Percentiles rank a stretch among this genome's conserved stretches.
phyloP scores from a whole-genome alignment of 78 protist species.

The Dictyostelium citrinum region DNA sequence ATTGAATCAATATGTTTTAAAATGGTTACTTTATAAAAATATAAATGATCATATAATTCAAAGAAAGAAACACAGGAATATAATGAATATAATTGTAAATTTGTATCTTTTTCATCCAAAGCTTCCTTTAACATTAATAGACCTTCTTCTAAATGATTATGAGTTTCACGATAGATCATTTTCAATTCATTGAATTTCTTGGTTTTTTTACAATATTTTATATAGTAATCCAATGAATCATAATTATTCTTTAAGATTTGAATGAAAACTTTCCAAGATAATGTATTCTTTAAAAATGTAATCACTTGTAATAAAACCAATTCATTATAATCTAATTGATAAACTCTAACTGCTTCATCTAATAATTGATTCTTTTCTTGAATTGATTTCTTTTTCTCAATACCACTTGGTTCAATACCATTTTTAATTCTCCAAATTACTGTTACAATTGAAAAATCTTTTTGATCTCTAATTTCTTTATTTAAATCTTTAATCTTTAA shows the following conservation, averaged over 20 bases:
- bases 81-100: not conserved
- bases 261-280: conserved; percentile 32
- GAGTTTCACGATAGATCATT: conserved; percentile 16
- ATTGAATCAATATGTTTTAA: not conserved
- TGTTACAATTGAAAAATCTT: conserved; percentile 25
- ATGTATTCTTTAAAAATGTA: conserved; percentile 5
- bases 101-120: conserved; percentile 1
- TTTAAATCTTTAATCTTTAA: not conserved
- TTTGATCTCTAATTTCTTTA: conserved; percentile 15
- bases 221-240: conserved; percentile 50
- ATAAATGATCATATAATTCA: conserved; percentile 16
- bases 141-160: conserved; percentile 55
- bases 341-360: not conserved
- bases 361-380: conserved; percentile 35
- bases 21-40: conserved; percentile 16
- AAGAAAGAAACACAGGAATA: conserved; percentile 6
- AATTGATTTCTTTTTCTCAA: conserved; percentile 20
- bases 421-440: conserved; percentile 11
- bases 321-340: conserved; percentile 22
- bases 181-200: conserved; percentile 8
- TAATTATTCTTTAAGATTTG: not conserved
- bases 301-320: conserved; percentile 17
- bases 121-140: conserved; percentile 27
- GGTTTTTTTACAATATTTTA: conserved; percentile 20
- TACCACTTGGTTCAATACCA: conserved; percentile 42